Conservation (phyloP, 2,329 filamentous ascomycete species). For the Berkeleyomyces basicola region DNA sequence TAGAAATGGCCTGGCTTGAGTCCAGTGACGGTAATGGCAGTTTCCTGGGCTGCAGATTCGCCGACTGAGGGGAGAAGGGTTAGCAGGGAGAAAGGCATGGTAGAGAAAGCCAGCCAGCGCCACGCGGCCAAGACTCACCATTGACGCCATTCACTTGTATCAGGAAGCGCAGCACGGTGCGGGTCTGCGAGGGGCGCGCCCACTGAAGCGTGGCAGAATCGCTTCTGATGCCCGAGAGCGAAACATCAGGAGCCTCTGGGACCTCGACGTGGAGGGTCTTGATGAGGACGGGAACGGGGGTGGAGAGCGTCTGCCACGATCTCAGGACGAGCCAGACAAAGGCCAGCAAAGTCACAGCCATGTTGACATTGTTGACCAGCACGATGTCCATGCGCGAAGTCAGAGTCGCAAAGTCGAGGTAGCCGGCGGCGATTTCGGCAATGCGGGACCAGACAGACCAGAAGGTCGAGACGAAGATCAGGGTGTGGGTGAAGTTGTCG, state of each 20-base stretch:
- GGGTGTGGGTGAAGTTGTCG: conserved; percentile 14
- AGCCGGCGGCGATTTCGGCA: conserved; percentile 10
- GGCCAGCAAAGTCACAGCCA: conserved; percentile 13
- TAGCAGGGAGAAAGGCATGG: not conserved
- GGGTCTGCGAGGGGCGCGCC: conserved; percentile 52
- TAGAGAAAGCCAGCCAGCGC: not conserved
- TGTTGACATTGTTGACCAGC: conserved; percentile 14
- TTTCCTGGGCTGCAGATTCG: conserved; percentile 62
- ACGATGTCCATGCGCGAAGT: conserved; percentile 11
- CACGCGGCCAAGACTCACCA: conserved; percentile 35
- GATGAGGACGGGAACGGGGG: conserved; percentile 80
- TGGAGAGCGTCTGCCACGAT: conserved; percentile 75
- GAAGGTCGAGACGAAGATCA: conserved; percentile 14
- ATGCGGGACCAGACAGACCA: conserved; percentile 14
- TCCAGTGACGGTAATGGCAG: conserved; percentile 65
- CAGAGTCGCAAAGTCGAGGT: conserved; percentile 9
- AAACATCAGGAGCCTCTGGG: conserved; percentile 74
- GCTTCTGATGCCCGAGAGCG: conserved; percentile 72
- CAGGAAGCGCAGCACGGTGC: conserved; percentile 67
- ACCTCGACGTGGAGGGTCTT: conserved; percentile 87
- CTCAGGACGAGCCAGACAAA: conserved; percentile 50
- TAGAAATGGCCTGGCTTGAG: conserved; percentile 79
- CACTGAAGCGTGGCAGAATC: conserved; percentile 83
- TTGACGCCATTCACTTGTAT: conserved; percentile 89
- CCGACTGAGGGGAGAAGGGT: conserved; percentile 40